phyloP scores from a whole-genome alignment of 805 yeast genomes.

The Suhomyces faveliae region DNA sequence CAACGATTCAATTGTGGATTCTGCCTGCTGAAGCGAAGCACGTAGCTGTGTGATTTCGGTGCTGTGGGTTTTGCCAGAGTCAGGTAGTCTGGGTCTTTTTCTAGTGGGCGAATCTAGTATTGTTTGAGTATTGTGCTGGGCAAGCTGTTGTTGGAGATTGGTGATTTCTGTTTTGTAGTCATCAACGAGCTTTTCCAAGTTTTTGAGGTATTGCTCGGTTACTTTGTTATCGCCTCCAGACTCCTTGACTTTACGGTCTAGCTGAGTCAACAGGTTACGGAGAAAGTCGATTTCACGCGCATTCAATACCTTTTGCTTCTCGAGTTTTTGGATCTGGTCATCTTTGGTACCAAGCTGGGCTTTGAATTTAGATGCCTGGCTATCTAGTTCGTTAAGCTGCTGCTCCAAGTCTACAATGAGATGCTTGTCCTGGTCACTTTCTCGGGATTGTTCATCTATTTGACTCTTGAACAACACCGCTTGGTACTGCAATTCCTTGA shows the following conservation, averaged over 20 bases:
- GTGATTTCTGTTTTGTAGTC: slow-evolving; percentile 54
- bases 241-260: slow-evolving; percentile 34
- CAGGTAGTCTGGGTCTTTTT: slow-evolving; percentile 27
- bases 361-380: slow-evolving; percentile 14
- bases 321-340: slow-evolving; percentile 35
- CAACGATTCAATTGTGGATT: slow-evolving; percentile 34
- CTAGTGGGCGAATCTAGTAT: slow-evolving; percentile 12
- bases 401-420: slow-evolving; percentile 6
- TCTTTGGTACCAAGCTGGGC: slow-evolving; percentile 14
- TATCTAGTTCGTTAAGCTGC: slow-evolving; percentile 10
- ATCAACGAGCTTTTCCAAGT: slow-evolving; percentile 50
- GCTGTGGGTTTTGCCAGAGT: slow-evolving; percentile 42
- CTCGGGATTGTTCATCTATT: slow-evolving; percentile 20
- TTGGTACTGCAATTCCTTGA: slow-evolving; percentile 31
- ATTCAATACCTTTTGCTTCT: slow-evolving; percentile 53
- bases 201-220: slow-evolving; percentile 36
- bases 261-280: slow-evolving; percentile 52
- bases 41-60: slow-evolving; percentile 33
- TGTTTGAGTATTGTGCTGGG: slow-evolving; percentile 11
- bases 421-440: slow-evolving; percentile 15
- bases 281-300: slow-evolving; percentile 58
- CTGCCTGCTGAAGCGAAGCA: slow-evolving; percentile 5
- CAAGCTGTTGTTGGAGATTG: slow-evolving; percentile 38
- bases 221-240: slow-evolving; percentile 23
- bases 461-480: slow-evolving; percentile 39